These are phyloP conservation scores for Yarrowia sp. DNA, from an alignment of 805 yeast species.

Conservation along the genomic window DNA sequence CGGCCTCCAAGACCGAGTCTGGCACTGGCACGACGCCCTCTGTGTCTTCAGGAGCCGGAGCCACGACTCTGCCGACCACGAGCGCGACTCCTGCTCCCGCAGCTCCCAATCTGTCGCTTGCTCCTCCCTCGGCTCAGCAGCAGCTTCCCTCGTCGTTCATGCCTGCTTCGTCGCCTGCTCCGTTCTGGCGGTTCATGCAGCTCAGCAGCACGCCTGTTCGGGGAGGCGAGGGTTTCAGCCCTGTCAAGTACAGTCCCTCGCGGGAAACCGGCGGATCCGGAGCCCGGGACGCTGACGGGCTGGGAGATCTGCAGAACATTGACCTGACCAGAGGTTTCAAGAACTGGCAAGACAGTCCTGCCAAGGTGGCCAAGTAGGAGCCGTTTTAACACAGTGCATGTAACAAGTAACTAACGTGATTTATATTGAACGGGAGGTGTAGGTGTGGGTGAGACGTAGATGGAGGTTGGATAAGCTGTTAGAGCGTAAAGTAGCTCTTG, in stretches of 20 bases:
- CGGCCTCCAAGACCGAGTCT: neutral
- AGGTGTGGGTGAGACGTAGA: neutral
- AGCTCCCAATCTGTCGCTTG: slow-evolving; percentile 49
- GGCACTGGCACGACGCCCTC: slow-evolving; percentile 14
- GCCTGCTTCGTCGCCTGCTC: slow-evolving; percentile 78
- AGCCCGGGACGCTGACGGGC: slow-evolving; percentile 41
- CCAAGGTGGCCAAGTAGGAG: slow-evolving; percentile 28
- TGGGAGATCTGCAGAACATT: slow-evolving; percentile 57
- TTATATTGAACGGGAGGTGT: neutral
- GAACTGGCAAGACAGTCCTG: slow-evolving; percentile 39
- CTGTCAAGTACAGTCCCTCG: slow-evolving; percentile 47
- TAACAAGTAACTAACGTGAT: slow-evolving; percentile 28
- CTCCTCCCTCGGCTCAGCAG: slow-evolving; percentile 51
- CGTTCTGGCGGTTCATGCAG: slow-evolving; percentile 88
- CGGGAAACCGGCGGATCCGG: slow-evolving; percentile 38
- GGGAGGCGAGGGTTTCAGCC: slow-evolving; percentile 45
- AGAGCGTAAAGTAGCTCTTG: no score
- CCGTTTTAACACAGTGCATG: neutral
- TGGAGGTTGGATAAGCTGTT: no score
- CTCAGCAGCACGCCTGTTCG: slow-evolving; percentile 52
- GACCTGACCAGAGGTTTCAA: slow-evolving; percentile 58
- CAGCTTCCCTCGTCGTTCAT: slow-evolving; percentile 55
- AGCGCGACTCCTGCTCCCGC: slow-evolving; percentile 43
- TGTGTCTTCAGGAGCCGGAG: neutral
- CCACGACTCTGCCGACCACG: slow-evolving; percentile 17